Conservation (phyloP, 2,329 filamentous ascomycete genomes). For the Ophiostoma angusticollis region DNA sequence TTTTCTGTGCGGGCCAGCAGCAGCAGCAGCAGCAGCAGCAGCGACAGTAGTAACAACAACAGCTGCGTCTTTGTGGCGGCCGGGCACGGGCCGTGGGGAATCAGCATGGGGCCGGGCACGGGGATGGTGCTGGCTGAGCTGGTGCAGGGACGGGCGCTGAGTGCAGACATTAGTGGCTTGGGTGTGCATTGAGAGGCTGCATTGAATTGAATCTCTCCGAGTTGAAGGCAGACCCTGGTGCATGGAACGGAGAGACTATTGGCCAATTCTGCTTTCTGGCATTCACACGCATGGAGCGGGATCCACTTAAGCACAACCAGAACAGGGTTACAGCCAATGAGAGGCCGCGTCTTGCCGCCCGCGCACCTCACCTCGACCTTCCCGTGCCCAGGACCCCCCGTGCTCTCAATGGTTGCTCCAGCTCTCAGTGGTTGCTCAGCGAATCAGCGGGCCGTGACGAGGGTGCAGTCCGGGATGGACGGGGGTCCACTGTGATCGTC, state of each 20-base stretch:
- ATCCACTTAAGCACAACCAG: too few relatives aligned
- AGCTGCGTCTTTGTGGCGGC: constrained; percentile 57
- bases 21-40: constrained; percentile 42
- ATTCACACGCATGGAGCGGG: too few relatives aligned
- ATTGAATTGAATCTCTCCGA: too few relatives aligned
- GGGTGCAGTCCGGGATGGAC: constrained; percentile 3
- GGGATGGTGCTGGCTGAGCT: constrained; percentile 60
- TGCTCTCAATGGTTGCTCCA: too few relatives aligned
- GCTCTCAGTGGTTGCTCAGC: not conserved
- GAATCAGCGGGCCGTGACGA: constrained; percentile 6
- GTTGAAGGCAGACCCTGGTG: too few relatives aligned
- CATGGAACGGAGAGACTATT: too few relatives aligned
- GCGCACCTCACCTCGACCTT: not conserved
- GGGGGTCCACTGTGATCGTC: not conserved
- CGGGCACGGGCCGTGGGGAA: constrained; percentile 69
- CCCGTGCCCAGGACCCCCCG: not conserved
- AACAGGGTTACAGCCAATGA: constrained; percentile 14
- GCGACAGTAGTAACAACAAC: constrained; percentile 23
- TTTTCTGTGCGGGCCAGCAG: too few relatives aligned
- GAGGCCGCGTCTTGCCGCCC: constrained; percentile 11
- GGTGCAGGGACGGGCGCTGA: constrained; percentile 44
- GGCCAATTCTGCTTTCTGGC: too few relatives aligned
- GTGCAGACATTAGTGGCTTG: constrained; percentile 45
- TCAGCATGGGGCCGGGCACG: constrained; percentile 50
- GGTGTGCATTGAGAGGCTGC: constrained; percentile 16